Evolutionary conservation across 1,139 yeast genomes (phyloP), one percentile per base, ranked within the genome.

Genomic region (Nakaseomyces delphensis): DNA sequence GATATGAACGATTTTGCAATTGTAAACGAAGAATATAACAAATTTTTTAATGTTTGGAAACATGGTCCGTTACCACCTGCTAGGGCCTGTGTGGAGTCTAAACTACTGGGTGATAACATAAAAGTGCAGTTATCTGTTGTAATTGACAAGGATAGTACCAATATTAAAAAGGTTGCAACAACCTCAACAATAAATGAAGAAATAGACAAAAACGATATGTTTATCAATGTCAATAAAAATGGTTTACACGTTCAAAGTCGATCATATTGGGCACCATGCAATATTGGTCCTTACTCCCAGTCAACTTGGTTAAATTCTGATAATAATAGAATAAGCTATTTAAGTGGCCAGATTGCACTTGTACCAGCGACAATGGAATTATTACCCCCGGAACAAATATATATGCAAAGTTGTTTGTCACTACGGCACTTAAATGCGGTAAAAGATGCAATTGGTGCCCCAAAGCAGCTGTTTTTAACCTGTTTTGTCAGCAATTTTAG

Each of bases 251-350:
- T 91, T 3, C 86, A 91, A 53, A 86, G 97, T 1, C 70, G 91
- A 45, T 86, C 96, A 23, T 87, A 82, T 60, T 91, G 98, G 98
- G 96, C 96, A 0, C 98, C 98, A 0, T 93, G 95, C 38, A 91
- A 91, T 53, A 91, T 91, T 44, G 98, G 98, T 0, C 98, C 98
- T 0, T 91, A 91, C 59, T 89, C 98, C 0, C 98, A 91, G 62
- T 76, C 91, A 0, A 75, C 79, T 10, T 67, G 76, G 40, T 74
- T 70, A 43, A 59, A 60, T 6, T 47, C 55, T 24, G 68, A 66
- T 48, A 65, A 64, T 14, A 70, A 73, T 24, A 62, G 67, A 31
- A 53, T 76, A 6, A 78, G 83, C 0, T 73, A 77, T 35, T 64
- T 87, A n/a, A 85, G 96, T 35, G 98, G 98, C 0, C 97, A 91